Conservation (phyloP, 2,329 filamentous ascomycete genomes). For the Exutisphaerella laricina region DNA sequence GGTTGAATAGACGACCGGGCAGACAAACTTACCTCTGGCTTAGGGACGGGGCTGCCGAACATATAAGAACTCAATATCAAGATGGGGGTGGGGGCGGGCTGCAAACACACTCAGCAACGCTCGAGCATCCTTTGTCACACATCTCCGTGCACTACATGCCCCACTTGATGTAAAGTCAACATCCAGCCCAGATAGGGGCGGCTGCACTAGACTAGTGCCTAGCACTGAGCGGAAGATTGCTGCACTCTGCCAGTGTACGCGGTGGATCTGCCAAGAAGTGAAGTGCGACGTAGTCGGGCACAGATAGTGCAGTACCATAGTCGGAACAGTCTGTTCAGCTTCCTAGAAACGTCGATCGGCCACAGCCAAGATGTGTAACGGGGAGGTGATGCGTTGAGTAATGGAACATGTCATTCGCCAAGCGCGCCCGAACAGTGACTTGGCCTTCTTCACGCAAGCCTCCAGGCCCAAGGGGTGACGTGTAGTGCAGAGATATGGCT, state of each 20-base stretch:
- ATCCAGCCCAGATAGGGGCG: conserved; percentile 8
- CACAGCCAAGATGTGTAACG: conserved; percentile 12
- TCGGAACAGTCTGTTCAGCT: conserved; percentile 3
- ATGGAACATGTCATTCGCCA: conserved; percentile 15
- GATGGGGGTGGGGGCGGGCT: conserved; percentile 3
- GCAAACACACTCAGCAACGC: neutral
- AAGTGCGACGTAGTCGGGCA: conserved; percentile 17
- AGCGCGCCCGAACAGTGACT: conserved; percentile 5
- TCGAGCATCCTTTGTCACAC: neutral
- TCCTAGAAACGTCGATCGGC: conserved; percentile 15
- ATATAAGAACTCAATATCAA: conserved; percentile 10
- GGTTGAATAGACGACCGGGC: neutral
- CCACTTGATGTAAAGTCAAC: conserved; percentile 8
- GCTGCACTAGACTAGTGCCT: conserved; percentile 10
- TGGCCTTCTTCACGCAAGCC: conserved; percentile 5
- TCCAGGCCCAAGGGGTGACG: neutral
- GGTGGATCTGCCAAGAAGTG: conserved; percentile 20
- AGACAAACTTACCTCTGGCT: conserved; percentile 5
- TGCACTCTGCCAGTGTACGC: conserved; percentile 10
- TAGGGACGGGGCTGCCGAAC: conserved; percentile 7
- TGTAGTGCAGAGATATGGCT: conserved; percentile 1
- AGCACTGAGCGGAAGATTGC: conserved; percentile 6
- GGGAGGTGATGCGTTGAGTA: conserved; percentile 12
- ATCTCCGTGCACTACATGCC: neutral
- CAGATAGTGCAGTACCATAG: conserved; percentile 13